A percentile compares a stretch with the other conserved stretches of the same genome.
Conservation (phyloP, 2,329 filamentous ascomycete species). For the Colletotrichum salicis region DNA sequence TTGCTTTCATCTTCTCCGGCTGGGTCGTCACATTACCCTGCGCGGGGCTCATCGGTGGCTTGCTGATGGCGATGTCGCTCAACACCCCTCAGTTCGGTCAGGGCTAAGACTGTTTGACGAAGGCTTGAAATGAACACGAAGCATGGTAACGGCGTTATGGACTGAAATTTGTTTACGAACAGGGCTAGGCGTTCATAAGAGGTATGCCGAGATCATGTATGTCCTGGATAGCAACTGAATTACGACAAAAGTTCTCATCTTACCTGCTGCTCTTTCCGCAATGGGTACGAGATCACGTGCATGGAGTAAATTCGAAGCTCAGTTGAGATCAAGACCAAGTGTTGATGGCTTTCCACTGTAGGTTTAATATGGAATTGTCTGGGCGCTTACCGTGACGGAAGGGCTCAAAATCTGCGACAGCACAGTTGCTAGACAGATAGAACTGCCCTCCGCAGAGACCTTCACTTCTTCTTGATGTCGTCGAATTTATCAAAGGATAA, state of each 20-base stretch:
- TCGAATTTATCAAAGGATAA: no score
- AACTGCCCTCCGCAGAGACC: no score
- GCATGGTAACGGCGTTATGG: constrained; percentile 12
- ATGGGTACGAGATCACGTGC: no score
- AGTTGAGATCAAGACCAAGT: no score
- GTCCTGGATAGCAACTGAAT: neutral
- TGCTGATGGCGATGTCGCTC: constrained; percentile 40
- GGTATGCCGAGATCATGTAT: neutral
- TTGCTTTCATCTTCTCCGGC: constrained; percentile 41
- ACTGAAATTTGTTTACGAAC: neutral
- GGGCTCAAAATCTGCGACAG: no score
- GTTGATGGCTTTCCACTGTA: no score
- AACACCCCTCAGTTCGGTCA: constrained; percentile 39
- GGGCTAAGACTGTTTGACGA: neutral
- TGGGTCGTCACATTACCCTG: constrained; percentile 41
- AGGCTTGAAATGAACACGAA: neutral
- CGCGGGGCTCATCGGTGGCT: constrained; percentile 40
- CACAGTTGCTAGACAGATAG: no score
- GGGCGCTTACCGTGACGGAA: no score
- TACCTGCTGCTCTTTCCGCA: neutral
- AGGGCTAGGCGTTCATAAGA: neutral
- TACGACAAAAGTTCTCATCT: neutral
- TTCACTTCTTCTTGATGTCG: no score
- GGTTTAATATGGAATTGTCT: no score
- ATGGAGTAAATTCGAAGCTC: no score